These are phyloP conservation scores for Peronosclerospora sorghi DNA, from an alignment of 352 stramenopile species.

Conservation along the genomic window DNA sequence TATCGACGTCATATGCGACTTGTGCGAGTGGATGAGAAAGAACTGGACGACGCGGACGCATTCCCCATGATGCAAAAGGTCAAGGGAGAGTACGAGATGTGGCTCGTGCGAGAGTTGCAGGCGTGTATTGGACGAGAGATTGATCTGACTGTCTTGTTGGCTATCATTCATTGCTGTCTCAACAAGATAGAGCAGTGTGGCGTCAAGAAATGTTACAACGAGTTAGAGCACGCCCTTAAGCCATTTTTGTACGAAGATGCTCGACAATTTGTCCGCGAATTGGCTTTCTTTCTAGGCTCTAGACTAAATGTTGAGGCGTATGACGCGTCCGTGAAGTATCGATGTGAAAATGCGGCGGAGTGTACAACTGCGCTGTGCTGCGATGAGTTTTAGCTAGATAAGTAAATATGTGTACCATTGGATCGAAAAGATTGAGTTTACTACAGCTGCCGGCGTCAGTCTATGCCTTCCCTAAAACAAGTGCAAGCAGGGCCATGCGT, in stretches of 20 bases:
- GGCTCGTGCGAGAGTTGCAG: slow-evolving; percentile 48
- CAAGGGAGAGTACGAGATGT: slow-evolving; percentile 42
- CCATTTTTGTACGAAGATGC: slow-evolving; percentile 62
- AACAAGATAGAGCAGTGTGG: slow-evolving; percentile 36
- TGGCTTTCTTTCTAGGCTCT: slow-evolving; percentile 54
- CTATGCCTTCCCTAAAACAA: slow-evolving; percentile 84
- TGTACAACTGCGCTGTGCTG: slow-evolving; percentile 35
- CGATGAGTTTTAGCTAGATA: too few species aligned
- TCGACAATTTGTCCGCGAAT: slow-evolving; percentile 41
- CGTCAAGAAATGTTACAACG: slow-evolving; percentile 24
- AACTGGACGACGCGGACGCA: slow-evolving; percentile 7
- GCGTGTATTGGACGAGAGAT: slow-evolving; percentile 59
- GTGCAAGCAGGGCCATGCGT: slow-evolving; percentile 95
- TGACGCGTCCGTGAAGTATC: slow-evolving; percentile 50
- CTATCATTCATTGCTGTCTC: slow-evolving; percentile 49
- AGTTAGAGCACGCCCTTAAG: slow-evolving; percentile 36
- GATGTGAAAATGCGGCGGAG: slow-evolving; percentile 30
- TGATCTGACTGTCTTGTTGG: slow-evolving; percentile 54
- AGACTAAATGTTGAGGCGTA: slow-evolving; percentile 60
- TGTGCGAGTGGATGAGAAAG: slow-evolving; percentile 29
- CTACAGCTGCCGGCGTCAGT: slow-evolving; percentile 5
- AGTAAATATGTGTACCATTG: too few species aligned
- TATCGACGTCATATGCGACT: slow-evolving; percentile 44
- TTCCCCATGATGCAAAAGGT: slow-evolving; percentile 38
- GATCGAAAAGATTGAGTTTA: slow-evolving; percentile 1